Base-by-base conservation (phyloP, 2,329 filamentous ascomycete species). In the Cercospora sojina region DNA sequence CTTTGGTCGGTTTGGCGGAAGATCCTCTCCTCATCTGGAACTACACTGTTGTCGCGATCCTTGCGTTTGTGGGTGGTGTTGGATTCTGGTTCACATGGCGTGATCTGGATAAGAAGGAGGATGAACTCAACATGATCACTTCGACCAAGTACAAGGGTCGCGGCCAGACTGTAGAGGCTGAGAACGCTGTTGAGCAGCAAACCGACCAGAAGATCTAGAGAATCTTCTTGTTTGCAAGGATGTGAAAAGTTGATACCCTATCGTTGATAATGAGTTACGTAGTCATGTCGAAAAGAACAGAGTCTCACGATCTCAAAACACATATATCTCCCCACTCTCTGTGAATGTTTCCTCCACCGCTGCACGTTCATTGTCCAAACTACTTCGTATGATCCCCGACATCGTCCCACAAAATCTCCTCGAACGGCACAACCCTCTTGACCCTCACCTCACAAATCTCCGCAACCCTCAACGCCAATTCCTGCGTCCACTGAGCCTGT, bases 21-120 rank as follows among this genome's bases (percentile, higher is more conserved):
- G 87, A 92, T 74, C 90, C 89, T 23, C 81, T 88, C 68, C 83
- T 90, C 70, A 75, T 88, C 60, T 90, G 88, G 87, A 85, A 92
- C 80, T 93, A 93, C 78, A 84, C 82, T 8, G 76, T 83, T 18
- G 84, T 90, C 18, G 87, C 89, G 5, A 79, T 87, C 65, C 81
- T 92, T 60, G 85, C 90, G 0, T 83, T 87, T 41, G 60, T 88
- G 7, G 90, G 88, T 38, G 89, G 88, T 25, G 68, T 83, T 3
- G 81, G 82, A 1, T 92, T 93, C 80, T 93, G 89, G 89, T 76
- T 88, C 73, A 86, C 83, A 73, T 91, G 90, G 81, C 80, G 83
- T 43, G 81, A 85, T n/a, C 81, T 90, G 9, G 90, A 93, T 74
- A 79, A 78, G 27, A 81, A 88, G 70, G 91, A 93, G 75, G 90